Evolutionary conservation across 1,284 basidiomycete genomes (phyloP).

Genomic region (Sporisorium reilianum): DNA sequence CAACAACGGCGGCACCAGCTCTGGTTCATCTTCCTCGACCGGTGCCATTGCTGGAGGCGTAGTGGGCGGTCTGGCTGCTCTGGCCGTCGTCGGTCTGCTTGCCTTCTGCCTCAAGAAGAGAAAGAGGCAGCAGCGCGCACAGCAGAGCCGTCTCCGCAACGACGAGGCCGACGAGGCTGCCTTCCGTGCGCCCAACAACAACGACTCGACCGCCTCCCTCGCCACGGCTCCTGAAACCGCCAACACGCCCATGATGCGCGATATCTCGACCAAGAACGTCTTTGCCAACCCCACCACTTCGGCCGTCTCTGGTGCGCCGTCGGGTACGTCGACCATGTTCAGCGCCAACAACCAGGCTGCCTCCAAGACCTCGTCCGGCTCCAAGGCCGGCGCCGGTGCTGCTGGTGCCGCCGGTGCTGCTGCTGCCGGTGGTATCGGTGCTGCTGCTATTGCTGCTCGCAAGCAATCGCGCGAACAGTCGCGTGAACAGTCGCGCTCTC

Average conservation of each 20-base stretch:
- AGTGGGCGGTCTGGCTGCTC: slow-evolving; percentile 44
- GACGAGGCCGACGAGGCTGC: slow-evolving; percentile 49
- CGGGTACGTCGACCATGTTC: slow-evolving; percentile 25
- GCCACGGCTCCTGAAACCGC: slow-evolving; percentile 45
- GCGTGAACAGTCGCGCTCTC: slow-evolving; percentile 36
- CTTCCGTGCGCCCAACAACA: slow-evolving; percentile 53
- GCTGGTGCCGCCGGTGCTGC: slow-evolving; percentile 26
- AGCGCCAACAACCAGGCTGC: slow-evolving; percentile 24
- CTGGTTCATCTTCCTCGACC: slow-evolving; percentile 38
- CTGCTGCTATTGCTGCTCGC: slow-evolving; percentile 43
- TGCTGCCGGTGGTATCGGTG: slow-evolving; percentile 41
- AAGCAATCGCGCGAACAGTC: slow-evolving; percentile 50
- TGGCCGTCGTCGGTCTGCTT: slow-evolving; percentile 29
- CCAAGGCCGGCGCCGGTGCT: slow-evolving; percentile 15
- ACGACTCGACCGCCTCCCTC: slow-evolving; percentile 49
- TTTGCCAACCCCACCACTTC: slow-evolving; percentile 46
- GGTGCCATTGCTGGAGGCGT: slow-evolving; percentile 57
- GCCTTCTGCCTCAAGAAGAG: slow-evolving; percentile 45
- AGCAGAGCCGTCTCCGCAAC: slow-evolving; percentile 36
- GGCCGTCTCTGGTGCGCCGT: slow-evolving; percentile 28
- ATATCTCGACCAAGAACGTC: slow-evolving; percentile 47
- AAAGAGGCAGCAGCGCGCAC: slow-evolving; percentile 39
- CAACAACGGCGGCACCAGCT: too few species aligned
- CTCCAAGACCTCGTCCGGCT: slow-evolving; percentile 11
- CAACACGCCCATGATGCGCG: slow-evolving; percentile 55